These are phyloP conservation scores for Floccularia luteovirens DNA, from an alignment of 768 basidiomycete species.

Conservation along the genomic window DNA sequence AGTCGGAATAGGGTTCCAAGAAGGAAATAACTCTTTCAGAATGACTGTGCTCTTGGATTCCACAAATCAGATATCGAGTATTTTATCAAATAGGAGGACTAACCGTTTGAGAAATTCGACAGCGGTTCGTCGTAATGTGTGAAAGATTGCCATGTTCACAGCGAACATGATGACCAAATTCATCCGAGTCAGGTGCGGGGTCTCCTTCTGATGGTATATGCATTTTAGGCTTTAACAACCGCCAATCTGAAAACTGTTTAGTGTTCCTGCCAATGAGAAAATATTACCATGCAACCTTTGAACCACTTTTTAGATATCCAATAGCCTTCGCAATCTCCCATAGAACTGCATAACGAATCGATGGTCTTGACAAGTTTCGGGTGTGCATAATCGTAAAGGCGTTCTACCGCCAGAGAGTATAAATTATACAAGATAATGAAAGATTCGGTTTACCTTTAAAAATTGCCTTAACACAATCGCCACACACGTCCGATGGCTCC, in stretches of 20 bases:
- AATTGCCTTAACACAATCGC: conserved; percentile 42
- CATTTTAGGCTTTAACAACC: conserved; percentile 66
- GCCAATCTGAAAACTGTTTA: conserved; percentile 56
- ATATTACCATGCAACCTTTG: conserved; percentile 39
- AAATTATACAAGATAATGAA: neutral
- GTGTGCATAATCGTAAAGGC: conserved; percentile 63
- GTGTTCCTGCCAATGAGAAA: conserved; percentile 4
- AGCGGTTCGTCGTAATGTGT: conserved; percentile 45
- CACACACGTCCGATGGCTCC: conserved; percentile 48
- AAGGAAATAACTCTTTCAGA: conserved; percentile 51
- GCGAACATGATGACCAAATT: conserved; percentile 50
- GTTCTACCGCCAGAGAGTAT: conserved; percentile 34
- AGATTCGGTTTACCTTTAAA: conserved; percentile 44
- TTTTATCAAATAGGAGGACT: conserved; percentile 6
- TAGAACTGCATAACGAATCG: conserved; percentile 40
- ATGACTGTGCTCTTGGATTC: conserved; percentile 44
- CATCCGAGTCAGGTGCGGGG: conserved; percentile 55
- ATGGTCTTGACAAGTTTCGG: conserved; percentile 52
- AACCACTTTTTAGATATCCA: conserved; percentile 81
- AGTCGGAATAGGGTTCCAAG: conserved; percentile 51
- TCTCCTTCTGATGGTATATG: conserved; percentile 51
- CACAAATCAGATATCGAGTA: conserved; percentile 5
- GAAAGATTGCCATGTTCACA: conserved; percentile 69
- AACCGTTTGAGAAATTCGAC: conserved; percentile 57
- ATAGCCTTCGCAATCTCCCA: conserved; percentile 36